Base-by-base conservation (phyloP, 192 early-diverging fungal genomes). In the Backusella circina region DNA sequence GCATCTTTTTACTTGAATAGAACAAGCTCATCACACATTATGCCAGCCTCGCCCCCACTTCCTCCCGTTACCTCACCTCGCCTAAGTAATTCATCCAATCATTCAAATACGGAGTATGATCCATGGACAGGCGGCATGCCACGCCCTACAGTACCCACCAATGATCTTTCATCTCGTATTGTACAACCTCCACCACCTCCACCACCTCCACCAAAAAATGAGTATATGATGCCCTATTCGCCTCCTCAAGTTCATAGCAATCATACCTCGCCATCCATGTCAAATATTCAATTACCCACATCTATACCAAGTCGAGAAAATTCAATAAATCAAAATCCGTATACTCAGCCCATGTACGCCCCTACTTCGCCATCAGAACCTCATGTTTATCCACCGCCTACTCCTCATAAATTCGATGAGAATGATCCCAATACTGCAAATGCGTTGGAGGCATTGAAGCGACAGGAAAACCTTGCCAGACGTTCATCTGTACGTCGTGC, bases 391-490 rank as follows among this genome's bases (percentile, higher is more conserved):
- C 73, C 72, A 39, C 31, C 75, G 32, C 5, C 31, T 41, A 4
- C 26, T 5, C 23, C 51, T 44, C 67, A 38, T 6, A 74, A 74
- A 30, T 83, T 83, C 35, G 82, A 83, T 47, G 72, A 77, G 37
- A 74, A 65, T 54, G 82, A 83, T 65, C 75, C 82, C 5, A 76
- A 75, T 54, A 83, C 82, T 32, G 82, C 82, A 16, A 67, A 68
- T 71, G 78, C 78, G 18, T 65, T 83, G 5, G 82, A 75, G 18
- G 78, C 77, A 15, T 50, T 83, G 21, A 83, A 83, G 50, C 65
- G 69, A 28, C 77, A 83, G 61, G 78, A 83, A 50, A 83, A 83
- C 30, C 54, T 83, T 4, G 82, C 82, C 18, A 32, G 82, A 10
- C 50, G 78, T 0, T 83, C 82, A 32, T 79, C 82, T 23, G 82